Percentiles rank a stretch among this genome's conserved stretches.
These are phyloP conservation scores for Hepatocystis sp. DNA, from an alignment of 169 alveolate genomes.

Conservation along the genomic window DNA sequence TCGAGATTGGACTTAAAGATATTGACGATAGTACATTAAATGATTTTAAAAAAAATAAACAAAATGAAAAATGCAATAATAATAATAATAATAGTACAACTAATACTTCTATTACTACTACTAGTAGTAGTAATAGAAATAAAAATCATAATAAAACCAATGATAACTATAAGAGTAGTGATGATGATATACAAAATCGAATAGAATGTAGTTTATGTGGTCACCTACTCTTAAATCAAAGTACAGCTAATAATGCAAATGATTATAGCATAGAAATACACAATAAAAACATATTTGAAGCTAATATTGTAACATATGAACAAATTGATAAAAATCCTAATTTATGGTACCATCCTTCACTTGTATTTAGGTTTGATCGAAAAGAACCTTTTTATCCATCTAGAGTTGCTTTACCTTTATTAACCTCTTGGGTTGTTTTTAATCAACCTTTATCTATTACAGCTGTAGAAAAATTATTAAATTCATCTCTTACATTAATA, in stretches of 20 bases:
- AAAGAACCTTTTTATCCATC: slow-evolving; percentile 93
- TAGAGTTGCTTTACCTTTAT: slow-evolving; percentile 91
- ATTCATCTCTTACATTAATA: slow-evolving; percentile 42
- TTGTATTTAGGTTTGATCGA: slow-evolving; percentile 90
- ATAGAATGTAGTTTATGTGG: slow-evolving; percentile 86
- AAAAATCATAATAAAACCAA: slow-evolving; percentile 17
- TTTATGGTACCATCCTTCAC: slow-evolving; percentile 92
- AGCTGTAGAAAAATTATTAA: slow-evolving; percentile 85
- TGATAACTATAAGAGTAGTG: slow-evolving; percentile 27
- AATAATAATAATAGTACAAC: too few relatives aligned
- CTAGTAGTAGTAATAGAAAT: too few relatives aligned
- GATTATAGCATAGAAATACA: slow-evolving; percentile 73
- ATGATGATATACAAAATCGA: slow-evolving; percentile 71
- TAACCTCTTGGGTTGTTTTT: slow-evolving; percentile 92
- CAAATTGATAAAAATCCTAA: slow-evolving; percentile 89
- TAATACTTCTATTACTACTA: too few relatives aligned
- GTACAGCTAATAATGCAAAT: slow-evolving; percentile 59
- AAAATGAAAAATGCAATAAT: too few relatives aligned
- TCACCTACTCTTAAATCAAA: slow-evolving; percentile 82
- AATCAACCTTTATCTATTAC: slow-evolving; percentile 90
- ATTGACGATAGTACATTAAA: too few relatives aligned
- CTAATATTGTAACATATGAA: slow-evolving; percentile 85
- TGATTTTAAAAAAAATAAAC: too few relatives aligned
- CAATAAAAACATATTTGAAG: slow-evolving; percentile 79
- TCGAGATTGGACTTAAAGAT: too few relatives aligned